Evolutionary conservation across 257 asterid species (phyloP).

Genomic region (Salvia rosmarinus): DNA sequence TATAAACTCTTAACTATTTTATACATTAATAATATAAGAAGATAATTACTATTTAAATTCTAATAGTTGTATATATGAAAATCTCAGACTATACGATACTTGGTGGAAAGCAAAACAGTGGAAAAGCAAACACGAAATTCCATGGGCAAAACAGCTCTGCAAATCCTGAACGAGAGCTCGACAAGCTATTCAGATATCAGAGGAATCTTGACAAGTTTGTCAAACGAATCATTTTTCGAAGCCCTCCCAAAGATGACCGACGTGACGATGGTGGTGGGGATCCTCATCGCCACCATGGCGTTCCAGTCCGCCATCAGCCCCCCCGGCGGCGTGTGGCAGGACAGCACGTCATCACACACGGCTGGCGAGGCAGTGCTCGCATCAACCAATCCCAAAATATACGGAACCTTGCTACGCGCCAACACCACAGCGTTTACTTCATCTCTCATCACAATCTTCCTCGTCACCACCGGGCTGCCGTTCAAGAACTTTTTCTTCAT

Average conservation of each 20-base stretch:
- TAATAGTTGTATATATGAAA: neutral
- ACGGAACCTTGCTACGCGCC: neutral
- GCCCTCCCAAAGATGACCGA: neutral
- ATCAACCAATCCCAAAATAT: neutral
- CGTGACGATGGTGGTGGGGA: neutral
- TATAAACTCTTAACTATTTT: no score
- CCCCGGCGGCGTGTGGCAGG: neutral
- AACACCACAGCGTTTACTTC: neutral
- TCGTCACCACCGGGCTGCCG: neutral
- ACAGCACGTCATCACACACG: neutral
- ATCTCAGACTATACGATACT: neutral
- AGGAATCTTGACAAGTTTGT: neutral
- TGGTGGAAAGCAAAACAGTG: neutral
- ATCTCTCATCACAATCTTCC: neutral
- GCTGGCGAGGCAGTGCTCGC: neutral
- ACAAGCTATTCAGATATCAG: neutral
- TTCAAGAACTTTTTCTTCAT: no score
- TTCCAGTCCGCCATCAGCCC: conserved; percentile 6
- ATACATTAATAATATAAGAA: no score
- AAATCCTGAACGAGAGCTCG: neutral
- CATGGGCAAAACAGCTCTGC: neutral
- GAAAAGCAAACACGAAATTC: neutral
- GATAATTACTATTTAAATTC: no score
- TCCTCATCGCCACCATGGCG: neutral
- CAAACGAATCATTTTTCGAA: neutral